Base-by-base conservation (phyloP, 2,329 filamentous ascomycete genomes). In the Trichoderma koningii region DNA sequence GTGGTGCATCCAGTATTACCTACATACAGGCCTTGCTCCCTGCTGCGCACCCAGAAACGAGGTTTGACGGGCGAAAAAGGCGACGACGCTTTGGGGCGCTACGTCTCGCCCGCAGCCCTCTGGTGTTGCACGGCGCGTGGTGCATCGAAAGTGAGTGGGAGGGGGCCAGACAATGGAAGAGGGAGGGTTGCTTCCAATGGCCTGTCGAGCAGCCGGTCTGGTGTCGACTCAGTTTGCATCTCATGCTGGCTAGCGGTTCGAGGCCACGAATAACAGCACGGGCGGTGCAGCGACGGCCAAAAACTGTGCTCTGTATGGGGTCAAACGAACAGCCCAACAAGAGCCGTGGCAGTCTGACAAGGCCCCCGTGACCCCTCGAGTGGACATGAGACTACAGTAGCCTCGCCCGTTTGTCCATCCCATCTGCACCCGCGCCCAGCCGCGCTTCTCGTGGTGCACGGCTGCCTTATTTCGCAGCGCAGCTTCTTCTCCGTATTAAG, bases 361-460 rank as follows among this genome's bases (percentile, higher is more conserved):
- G 55, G 63, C 55, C 51, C 55, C 55, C 63, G 55, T 65, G 63
- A 65, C 63, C 63, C 63, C 53, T n/a, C 44, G 50, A 48, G 52
- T 64, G 61, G 61, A 55, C 44, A 28, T 55, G 47, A n/a, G 57
- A 53, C 57, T 38, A 38, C 34, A 38, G 34, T 41, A 53, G 45
- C 45, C 45, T 51, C 38, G 52, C 44, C 52, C 21, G 51, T 38
- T 55, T 28, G 45, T 57, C 44, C 52, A 51, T 48, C 44, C 44
- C 52, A 51, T 48, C 44, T 56, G 52, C 52, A 56, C 42, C 45
- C 42, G 51, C 41, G 42, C 26, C 59, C 59, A 63, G 48, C 23
- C 47, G 48, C 23, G 23, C 28, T 44, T 34, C 34, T 52, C 21
- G 23, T 52, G 38, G n/a, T 30, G 38, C 30, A 61, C 21, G 15